phyloP scores from a whole-genome alignment of 2,329 filamentous ascomycete species.

The Dactylellina parvicollis region DNA sequence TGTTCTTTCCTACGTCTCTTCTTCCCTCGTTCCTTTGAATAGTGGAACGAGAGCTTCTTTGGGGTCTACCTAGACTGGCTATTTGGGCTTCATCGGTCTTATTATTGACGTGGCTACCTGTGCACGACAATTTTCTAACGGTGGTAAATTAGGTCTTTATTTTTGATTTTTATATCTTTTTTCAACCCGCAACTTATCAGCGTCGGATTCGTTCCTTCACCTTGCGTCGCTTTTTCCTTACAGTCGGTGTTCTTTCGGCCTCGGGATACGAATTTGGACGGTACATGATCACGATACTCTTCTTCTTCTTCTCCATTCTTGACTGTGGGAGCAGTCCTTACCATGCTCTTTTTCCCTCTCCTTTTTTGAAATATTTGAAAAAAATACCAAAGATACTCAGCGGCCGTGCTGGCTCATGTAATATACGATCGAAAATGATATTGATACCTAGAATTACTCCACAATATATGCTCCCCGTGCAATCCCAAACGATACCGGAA shows the following conservation, averaged over 20 bases:
- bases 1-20: background rate
- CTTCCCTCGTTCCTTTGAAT: background rate
- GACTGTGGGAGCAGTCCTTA: background rate
- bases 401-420: conserved; percentile 2
- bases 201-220: too few species aligned
- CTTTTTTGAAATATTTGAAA: background rate
- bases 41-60: background rate
- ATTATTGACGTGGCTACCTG: too few species aligned
- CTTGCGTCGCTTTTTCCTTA: conserved; percentile 10
- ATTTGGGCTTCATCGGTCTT: too few species aligned
- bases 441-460: background rate
- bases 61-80: background rate
- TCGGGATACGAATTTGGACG: background rate
- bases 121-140: too few species aligned
- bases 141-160: too few species aligned
- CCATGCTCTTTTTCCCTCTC: background rate
- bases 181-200: too few species aligned
- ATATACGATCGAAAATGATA: conserved; percentile 5
- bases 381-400: too few species aligned
- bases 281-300: conserved; percentile 13
- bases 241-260: background rate
- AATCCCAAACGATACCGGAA: background rate
- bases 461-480: background rate
- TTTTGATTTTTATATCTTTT: too few species aligned
- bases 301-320: background rate